These are phyloP conservation scores for Cenchrus fungigraminus DNA, from an alignment of 176 grass and related monocot species.

Conservation along the genomic window DNA sequence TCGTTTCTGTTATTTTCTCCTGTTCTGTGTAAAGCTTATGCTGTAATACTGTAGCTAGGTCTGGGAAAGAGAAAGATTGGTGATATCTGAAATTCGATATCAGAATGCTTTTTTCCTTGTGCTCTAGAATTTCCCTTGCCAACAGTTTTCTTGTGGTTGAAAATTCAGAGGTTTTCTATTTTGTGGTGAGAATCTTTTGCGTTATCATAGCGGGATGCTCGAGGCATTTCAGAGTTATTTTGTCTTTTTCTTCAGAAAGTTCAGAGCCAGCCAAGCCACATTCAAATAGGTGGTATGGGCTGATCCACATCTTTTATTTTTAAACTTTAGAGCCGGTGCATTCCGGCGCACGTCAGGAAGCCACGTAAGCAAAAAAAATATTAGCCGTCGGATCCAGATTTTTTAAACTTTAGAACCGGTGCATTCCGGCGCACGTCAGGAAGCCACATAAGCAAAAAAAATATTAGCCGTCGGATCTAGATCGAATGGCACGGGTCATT, in stretches of 20 bases:
- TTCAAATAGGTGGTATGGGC: slow-evolving; percentile 24
- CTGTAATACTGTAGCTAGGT: background rate
- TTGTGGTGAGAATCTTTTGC: background rate
- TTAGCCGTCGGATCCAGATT: too few relatives aligned
- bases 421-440: too few relatives aligned
- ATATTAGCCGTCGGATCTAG: too few relatives aligned
- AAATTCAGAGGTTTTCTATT: background rate
- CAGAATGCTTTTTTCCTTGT: background rate
- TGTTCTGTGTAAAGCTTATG: background rate
- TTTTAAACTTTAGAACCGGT: too few relatives aligned
- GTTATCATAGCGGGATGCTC: background rate
- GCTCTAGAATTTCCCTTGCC: background rate
- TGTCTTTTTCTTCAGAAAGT: slow-evolving; percentile 12
- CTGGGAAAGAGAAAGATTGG: background rate
- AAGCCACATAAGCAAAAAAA: too few relatives aligned
- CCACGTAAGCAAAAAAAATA: too few relatives aligned
- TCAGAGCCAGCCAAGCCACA: slow-evolving; percentile 10
- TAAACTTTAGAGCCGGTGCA: too few relatives aligned
- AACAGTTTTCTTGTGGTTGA: slow-evolving; percentile 34
- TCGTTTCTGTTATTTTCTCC: background rate
- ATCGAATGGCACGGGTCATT: too few relatives aligned
- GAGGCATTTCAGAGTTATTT: background rate
- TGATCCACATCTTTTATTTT: background rate
- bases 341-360: too few relatives aligned
- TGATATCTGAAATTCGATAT: slow-evolving; percentile 1